These are phyloP conservation scores for Hortaea werneckii DNA, from an alignment of 2,329 filamentous ascomycete species.

Conservation along the genomic window DNA sequence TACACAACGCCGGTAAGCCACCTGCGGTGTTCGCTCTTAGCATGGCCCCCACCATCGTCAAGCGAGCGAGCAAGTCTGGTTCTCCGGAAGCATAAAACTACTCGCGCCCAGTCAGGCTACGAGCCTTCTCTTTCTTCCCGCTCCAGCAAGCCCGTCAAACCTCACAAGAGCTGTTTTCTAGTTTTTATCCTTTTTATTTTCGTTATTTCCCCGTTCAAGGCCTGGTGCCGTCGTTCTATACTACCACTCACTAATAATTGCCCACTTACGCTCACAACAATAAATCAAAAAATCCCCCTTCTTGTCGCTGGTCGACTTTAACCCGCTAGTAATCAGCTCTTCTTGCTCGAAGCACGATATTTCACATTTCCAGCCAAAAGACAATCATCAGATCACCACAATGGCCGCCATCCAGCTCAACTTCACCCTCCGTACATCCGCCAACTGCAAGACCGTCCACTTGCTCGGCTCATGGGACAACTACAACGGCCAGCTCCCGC, in stretches of 20 bases:
- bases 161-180: slow-evolving; percentile 39
- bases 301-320: slow-evolving; percentile 26
- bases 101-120: neutral
- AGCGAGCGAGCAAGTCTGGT: no score
- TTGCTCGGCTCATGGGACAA: slow-evolving; percentile 97
- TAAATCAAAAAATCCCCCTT: slow-evolving; percentile 18
- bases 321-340: slow-evolving; percentile 36
- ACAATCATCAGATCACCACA: slow-evolving; percentile 14
- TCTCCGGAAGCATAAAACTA: neutral
- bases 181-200: slow-evolving; percentile 30
- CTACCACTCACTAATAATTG: slow-evolving; percentile 15
- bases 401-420: slow-evolving; percentile 92
- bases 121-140: slow-evolving; percentile 18
- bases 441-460: slow-evolving; percentile 94
- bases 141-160: slow-evolving; percentile 43
- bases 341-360: slow-evolving; percentile 36
- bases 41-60: slow-evolving; percentile 3
- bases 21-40: slow-evolving; percentile 5
- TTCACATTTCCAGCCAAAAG: slow-evolving; percentile 15
- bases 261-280: slow-evolving; percentile 8
- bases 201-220: slow-evolving; percentile 33
- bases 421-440: slow-evolving; percentile 90
- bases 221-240: slow-evolving; percentile 34
- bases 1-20: slow-evolving; percentile 2
- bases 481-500: slow-evolving; percentile 87